Evolutionary conservation across 106 monocot genomes (phyloP).

Genomic region (Dioscorea alata): DNA sequence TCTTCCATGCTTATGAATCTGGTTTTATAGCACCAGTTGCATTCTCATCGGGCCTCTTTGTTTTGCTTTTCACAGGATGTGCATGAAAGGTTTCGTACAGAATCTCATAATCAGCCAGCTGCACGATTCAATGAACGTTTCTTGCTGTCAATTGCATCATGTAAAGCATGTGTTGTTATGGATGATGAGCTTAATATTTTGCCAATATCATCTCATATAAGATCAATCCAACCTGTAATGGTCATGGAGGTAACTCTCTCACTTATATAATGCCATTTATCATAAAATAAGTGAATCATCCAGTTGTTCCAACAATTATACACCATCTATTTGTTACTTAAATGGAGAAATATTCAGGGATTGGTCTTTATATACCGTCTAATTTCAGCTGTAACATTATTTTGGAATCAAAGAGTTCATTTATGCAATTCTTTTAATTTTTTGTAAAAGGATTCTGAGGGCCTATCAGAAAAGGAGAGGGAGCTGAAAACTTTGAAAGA

Average conservation of each 20-base stretch:
- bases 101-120: constrained; percentile 68
- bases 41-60: background rate
- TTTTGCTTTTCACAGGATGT: constrained; percentile 64
- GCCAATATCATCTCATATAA: constrained; percentile 90
- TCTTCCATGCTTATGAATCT: no score
- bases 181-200: constrained; percentile 97
- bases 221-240: constrained; percentile 56
- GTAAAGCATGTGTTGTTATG: constrained; percentile 95
- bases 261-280: no score
- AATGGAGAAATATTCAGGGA: no score
- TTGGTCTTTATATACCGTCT: no score
- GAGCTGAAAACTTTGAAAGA: constrained; percentile 87
- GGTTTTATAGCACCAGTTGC: no score
- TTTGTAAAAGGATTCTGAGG: constrained; percentile 63
- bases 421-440: background rate
- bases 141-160: constrained; percentile 84
- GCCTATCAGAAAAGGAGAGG: constrained; percentile 69
- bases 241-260: constrained; percentile 45
- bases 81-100: constrained; percentile 95
- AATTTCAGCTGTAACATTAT: background rate
- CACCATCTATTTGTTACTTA: no score
- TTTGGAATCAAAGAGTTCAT: background rate
- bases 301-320: no score
- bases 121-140: constrained; percentile 90
- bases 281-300: no score